Evolutionary conservation across 495 filamentous ascomycete species (phyloP), one percentile per base, ranked within the genome.

Genomic region (Jackrogersella minutella): DNA sequence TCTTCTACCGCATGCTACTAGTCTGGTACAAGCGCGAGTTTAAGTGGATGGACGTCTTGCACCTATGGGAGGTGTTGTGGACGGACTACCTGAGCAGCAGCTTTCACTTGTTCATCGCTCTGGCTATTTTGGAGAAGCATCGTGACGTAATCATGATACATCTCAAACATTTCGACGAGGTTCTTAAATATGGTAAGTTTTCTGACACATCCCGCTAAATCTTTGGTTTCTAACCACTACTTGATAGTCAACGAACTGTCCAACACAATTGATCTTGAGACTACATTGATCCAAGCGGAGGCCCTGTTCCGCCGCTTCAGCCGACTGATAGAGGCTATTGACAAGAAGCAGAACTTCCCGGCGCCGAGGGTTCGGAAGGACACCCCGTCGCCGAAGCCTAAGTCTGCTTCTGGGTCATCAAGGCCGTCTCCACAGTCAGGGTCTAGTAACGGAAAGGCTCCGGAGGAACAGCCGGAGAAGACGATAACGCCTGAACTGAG

Each of bases 1-100:
- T 99, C 82, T 98, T 98, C 82, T 99, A 98, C 85, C 89, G 95
- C 21, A 97, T 97, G 93, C 81, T 99, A 21, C 82, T 99, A 0
- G 95, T 99, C 16, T 98, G 94, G 94, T 99, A 93, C 77, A 98
- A 99, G 79, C 90, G 95, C 3, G 95, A 99, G 77, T 99, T 98
- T 70, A 83, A 86, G 69, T 98, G 93, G 91, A 73, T 80, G 36
- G 92, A 97, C 72, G 86, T 96, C 26, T 80, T 98, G 28, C 87
- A 90, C 17, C 81, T 99, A 6, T 99, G 95, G 93, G 95, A 99
- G 77, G 83, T 84, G 1, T 81, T 99, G 2, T 98, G 95, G 96
- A 97, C 96, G 24, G 94, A 98, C 72, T 97, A 89, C 66, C 74
- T 91, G 51, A 91, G 86, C 75, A 90, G 90, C 67, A 90, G 88